phyloP scores from a whole-genome alignment of 768 basidiomycete species.

The Leccinum disarticulatum region DNA sequence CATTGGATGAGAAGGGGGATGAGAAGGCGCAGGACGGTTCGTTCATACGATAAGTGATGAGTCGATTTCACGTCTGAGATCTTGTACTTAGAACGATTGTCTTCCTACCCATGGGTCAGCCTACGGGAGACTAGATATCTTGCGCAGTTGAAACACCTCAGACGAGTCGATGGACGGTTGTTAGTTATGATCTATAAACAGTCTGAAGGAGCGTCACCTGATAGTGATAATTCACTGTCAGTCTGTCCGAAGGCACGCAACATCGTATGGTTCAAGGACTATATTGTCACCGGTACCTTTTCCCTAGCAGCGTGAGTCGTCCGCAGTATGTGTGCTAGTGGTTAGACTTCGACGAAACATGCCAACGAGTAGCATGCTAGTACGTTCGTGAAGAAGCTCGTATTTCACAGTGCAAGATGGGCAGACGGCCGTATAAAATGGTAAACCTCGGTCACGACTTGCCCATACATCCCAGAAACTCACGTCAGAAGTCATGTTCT shows the following conservation, averaged over 20 bases:
- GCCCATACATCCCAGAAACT: background rate
- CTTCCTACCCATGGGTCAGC: too few relatives aligned
- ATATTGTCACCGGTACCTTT: background rate
- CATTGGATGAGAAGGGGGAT: too few relatives aligned
- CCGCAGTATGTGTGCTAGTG: too few relatives aligned
- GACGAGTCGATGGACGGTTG: too few relatives aligned
- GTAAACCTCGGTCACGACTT: background rate
- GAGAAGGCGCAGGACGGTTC: too few relatives aligned
- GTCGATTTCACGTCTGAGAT: too few relatives aligned
- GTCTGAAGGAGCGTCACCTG: too few relatives aligned
- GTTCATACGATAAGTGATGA: too few relatives aligned
- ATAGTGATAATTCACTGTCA: too few relatives aligned
- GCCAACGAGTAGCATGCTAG: background rate
- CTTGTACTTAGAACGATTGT: too few relatives aligned
- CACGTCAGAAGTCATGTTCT: conserved; percentile 1
- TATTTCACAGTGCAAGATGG: background rate
- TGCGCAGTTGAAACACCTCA: too few relatives aligned
- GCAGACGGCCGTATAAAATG: background rate
- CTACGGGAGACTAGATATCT: background rate
- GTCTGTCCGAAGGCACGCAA: background rate
- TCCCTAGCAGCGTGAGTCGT: background rate
- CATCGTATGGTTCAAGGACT: background rate
- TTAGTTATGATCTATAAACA: too few relatives aligned
- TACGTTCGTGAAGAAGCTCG: background rate
- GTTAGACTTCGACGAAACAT: background rate